Conservation (phyloP, 2,329 filamentous ascomycete genomes). For the Ceratocystis cacaofunesta region DNA sequence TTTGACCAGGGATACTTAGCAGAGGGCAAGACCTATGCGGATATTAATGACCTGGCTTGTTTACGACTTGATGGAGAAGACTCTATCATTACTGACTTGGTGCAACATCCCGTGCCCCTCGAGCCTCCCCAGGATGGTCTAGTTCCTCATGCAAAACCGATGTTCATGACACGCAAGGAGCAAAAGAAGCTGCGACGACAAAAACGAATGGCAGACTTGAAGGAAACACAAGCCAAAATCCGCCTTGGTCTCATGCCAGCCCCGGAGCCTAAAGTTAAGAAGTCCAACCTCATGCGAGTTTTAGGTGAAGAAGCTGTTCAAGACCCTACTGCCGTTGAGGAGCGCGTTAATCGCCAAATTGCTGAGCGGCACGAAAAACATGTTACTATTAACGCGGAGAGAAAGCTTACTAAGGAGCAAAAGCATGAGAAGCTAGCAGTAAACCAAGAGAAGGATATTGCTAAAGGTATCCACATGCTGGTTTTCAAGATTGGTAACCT, state of each 20-base stretch:
- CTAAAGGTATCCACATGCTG: constrained; percentile 68
- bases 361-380: constrained; percentile 71
- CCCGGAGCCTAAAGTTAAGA: constrained; percentile 90
- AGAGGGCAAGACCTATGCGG: constrained; percentile 57
- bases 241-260: constrained; percentile 77
- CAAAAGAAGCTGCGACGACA: constrained; percentile 82
- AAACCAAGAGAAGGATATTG: constrained; percentile 78
- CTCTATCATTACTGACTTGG: constrained; percentile 74
- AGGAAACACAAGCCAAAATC: constrained; percentile 94
- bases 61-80: constrained; percentile 67
- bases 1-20: constrained; percentile 83
- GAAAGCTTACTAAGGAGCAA: constrained; percentile 80
- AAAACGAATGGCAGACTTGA: constrained; percentile 78
- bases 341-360: constrained; percentile 84
- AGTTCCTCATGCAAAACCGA: constrained; percentile 63
- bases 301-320: constrained; percentile 76
- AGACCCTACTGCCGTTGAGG: constrained; percentile 93
- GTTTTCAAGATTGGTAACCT: constrained; percentile 83
- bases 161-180: constrained; percentile 84
- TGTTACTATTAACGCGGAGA: constrained; percentile 61
- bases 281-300: constrained; percentile 93
- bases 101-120: constrained; percentile 83
- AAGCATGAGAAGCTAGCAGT: constrained; percentile 64
- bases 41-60: constrained; percentile 46
- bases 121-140: constrained; percentile 85